Percentiles rank a stretch among this genome's conserved stretches.
Conservation (phyloP, 1,284 basidiomycete genomes). For the Ganoderma boninense region DNA sequence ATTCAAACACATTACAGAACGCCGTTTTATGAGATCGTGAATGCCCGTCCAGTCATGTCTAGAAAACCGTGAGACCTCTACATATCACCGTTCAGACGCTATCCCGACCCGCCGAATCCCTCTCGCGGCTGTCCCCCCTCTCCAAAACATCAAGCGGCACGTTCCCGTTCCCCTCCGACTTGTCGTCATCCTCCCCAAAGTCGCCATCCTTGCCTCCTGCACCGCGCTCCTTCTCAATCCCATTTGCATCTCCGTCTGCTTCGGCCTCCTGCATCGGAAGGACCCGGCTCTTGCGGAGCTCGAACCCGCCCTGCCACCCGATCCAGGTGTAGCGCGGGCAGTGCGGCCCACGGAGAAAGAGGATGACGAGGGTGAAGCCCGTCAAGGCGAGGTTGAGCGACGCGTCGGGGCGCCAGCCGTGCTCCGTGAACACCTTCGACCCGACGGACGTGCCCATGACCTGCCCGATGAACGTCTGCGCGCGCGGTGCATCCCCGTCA, state of each 20-base stretch:
- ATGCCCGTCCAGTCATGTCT: background rate
- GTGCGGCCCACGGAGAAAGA: conserved; percentile 54
- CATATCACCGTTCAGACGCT: background rate
- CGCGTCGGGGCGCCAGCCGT: conserved; percentile 61
- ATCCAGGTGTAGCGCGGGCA: conserved; percentile 48
- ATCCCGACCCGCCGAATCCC: background rate
- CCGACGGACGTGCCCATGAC: conserved; percentile 63
- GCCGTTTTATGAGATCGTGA: background rate
- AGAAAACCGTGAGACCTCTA: background rate
- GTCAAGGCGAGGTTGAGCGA: conserved; percentile 56
- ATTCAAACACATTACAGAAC: background rate
- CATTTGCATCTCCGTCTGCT: conserved; percentile 4
- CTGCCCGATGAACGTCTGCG: conserved; percentile 43
- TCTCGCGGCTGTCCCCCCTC: background rate
- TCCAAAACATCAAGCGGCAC: background rate
- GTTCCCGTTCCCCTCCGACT: background rate
- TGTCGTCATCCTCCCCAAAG: background rate
- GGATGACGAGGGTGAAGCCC: conserved; percentile 49
- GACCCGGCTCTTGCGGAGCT: conserved; percentile 36
- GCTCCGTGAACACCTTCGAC: conserved; percentile 56
- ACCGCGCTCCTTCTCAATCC: background rate
- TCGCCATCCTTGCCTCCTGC: background rate
- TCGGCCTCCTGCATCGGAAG: conserved; percentile 11
- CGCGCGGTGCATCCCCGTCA: background rate
- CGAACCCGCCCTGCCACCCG: conserved; percentile 46